A percentile compares a stretch with the other conserved stretches of the same genome.
phyloP scores from a whole-genome alignment of 805 yeast species.

The Peterozyma xylosa region DNA sequence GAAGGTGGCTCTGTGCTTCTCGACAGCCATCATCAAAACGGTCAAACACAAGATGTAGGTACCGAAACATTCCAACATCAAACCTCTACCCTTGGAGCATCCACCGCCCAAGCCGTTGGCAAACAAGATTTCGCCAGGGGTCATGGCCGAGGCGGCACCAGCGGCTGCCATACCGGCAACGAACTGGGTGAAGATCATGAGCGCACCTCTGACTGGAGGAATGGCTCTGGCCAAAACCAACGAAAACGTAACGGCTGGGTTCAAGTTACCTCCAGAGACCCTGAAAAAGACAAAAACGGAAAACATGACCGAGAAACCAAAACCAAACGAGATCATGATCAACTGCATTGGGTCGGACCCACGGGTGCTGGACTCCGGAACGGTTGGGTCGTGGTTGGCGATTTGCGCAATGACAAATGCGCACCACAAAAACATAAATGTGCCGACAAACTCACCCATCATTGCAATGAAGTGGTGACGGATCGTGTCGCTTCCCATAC shows the following conservation, averaged over 20 bases:
- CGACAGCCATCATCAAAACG: slow-evolving; percentile 78
- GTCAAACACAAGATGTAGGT: slow-evolving; percentile 67
- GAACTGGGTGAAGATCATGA: slow-evolving; percentile 63
- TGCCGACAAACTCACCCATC: slow-evolving; percentile 79
- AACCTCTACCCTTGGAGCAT: slow-evolving; percentile 64
- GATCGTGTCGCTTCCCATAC: slow-evolving; percentile 31
- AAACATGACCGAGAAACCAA: slow-evolving; percentile 80
- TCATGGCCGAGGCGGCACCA: slow-evolving; percentile 79
- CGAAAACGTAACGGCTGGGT: slow-evolving; percentile 81
- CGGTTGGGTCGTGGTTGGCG: slow-evolving; percentile 43
- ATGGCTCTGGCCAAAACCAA: slow-evolving; percentile 67
- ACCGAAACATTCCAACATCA: slow-evolving; percentile 77
- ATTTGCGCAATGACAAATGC: slow-evolving; percentile 80
- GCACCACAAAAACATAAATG: slow-evolving; percentile 75
- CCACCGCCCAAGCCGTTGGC: slow-evolving; percentile 70
- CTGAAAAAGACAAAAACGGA: slow-evolving; percentile 62
- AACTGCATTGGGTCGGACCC: slow-evolving; percentile 52
- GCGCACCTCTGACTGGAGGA: slow-evolving; percentile 60
- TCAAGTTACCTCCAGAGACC: slow-evolving; percentile 83
- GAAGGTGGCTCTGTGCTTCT: slow-evolving; percentile 66
- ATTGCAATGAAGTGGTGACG: slow-evolving; percentile 64
- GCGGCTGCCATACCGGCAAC: slow-evolving; percentile 91
- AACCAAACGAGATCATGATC: slow-evolving; percentile 78
- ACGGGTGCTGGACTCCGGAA: slow-evolving; percentile 15
- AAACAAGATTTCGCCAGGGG: slow-evolving; percentile 71